Evolutionary conservation across 352 stramenopile species (phyloP), one percentile per base, ranked within the genome.

Genomic region (Globisporangium uncinulatum): DNA sequence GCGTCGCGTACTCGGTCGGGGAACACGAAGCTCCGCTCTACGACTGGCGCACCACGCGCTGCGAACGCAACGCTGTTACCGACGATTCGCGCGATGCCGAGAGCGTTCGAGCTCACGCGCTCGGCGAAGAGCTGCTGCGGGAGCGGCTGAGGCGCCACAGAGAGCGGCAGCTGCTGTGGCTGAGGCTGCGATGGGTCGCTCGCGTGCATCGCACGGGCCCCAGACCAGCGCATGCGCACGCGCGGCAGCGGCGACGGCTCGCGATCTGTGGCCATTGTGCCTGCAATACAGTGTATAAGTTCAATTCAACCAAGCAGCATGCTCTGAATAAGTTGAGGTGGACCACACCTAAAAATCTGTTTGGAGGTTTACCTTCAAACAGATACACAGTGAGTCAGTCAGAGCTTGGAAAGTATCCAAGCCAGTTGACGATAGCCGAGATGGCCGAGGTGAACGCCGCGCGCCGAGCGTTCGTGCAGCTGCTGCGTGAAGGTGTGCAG

Each of bases 21-120:
- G 48, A 92, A 89, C 45, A 73, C 66, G 37, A 89, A 85, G 21
- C 69, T 68, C 19, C 77, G 75, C 57, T 89, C 82, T 17, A 86
- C 71, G 43, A 89, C 59, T 52, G 83, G 60, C 14, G 75, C 73
- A 17, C 60, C 70, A 48, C 70, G 71, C 59, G 86, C 70, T 4
- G 86, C 44, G 51, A 89, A 83, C 41, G 62, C 67, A n/a, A 92
- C 82, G 37, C 61, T 67, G 54, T 80, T 60, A 45, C 71, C 71
- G 21, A 34, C 59, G 41, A 82, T 61, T 21, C 70, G 73, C 32
- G 83, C 62, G n/a, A 80, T 37, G 19, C 63, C 81, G 32, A 71
- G 69, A 5, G 61, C 74, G 10, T 49, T 47, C 13, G 56, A 41
- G 32, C 67, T 68, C 45, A 71, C 62, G 5, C 57, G 51, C 46